Evolutionary conservation across 2,329 filamentous ascomycete species (phyloP), one percentile per base, ranked within the genome.

Genomic region (Pyricularia grisea): DNA sequence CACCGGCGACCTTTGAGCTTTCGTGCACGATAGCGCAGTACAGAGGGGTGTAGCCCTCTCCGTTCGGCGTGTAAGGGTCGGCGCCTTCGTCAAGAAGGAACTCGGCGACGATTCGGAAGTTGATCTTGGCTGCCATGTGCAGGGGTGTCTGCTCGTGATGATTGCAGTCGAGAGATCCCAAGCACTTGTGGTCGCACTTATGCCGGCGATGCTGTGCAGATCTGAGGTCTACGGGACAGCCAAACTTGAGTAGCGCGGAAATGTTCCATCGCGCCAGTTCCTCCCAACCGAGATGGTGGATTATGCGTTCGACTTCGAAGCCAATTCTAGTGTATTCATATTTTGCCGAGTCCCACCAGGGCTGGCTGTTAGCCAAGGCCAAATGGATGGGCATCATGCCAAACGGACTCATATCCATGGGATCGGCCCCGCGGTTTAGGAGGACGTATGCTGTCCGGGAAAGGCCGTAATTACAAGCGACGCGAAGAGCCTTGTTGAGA

Each of bases 41-140:
- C 4, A 68, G 28, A 27, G 67, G 67, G 17, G 67, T 68, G 67
- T 68, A 68, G 23, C 63, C 67, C 36, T 65, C 36, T 20, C 61
- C 67, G 17, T 65, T 68, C 3, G 31, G 23, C 63, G 28, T 60
- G 27, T 14, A 42, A 30, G 61, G 67, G 61, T 66, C 28, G 12
- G 61, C 33, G 12, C 67, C 67, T 10, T 31, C 23, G 14, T 23
- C 20, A 3, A 68, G n/a, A 23, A 68, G 67, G 61, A 20, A 63
- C 4, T 27, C 20, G 67, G 65, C 12, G 20, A 63, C 42, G 7
- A 66, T 42, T 31, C 4, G 6, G 23, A 36, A 25, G 31, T 33
- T 58, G n/a, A 20, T 25, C 30, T 58, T 31, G 11, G 67, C 67
- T 20, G 67, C 67, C 31, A 68, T 33, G 23, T 68, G 67, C 42